These are phyloP conservation scores for Ophiorrhiza pumila DNA, from an alignment of 257 asterid genomes.

Conservation along the genomic window DNA sequence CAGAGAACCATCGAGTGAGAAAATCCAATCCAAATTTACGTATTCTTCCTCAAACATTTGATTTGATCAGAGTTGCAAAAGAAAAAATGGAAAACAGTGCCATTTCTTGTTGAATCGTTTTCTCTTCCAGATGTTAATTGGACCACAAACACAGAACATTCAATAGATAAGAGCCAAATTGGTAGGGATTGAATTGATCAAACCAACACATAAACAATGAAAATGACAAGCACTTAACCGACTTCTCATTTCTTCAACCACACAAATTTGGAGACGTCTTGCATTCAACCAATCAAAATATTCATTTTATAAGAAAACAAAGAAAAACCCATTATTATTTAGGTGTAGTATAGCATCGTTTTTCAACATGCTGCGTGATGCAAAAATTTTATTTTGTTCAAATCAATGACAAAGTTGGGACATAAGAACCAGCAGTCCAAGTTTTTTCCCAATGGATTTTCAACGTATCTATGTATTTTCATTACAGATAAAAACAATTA, in stretches of 20 bases:
- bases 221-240: constrained; percentile 21
- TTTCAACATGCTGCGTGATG: not conserved
- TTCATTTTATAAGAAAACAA: too few relatives aligned
- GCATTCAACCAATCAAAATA: not conserved
- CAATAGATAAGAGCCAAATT: not conserved
- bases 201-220: constrained; percentile 7
- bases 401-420: too few relatives aligned
- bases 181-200: not conserved
- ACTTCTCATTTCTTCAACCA: not conserved
- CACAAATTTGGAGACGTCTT: constrained; percentile 7
- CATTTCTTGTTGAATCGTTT: constrained; percentile 5
- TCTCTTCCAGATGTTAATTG: not conserved
- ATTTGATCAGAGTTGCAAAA: not conserved
- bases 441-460: too few relatives aligned
- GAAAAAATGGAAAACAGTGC: not conserved
- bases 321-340: not conserved
- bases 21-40: not conserved
- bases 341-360: not conserved
- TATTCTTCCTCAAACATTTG: not conserved
- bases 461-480: too few relatives aligned
- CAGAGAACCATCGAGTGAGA: not conserved
- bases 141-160: constrained; percentile 14
- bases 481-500: too few relatives aligned
- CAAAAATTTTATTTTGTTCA: too few relatives aligned
- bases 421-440: too few relatives aligned